Conservation (phyloP, 768 basidiomycete genomes). For the Fomitopsis serialis region DNA sequence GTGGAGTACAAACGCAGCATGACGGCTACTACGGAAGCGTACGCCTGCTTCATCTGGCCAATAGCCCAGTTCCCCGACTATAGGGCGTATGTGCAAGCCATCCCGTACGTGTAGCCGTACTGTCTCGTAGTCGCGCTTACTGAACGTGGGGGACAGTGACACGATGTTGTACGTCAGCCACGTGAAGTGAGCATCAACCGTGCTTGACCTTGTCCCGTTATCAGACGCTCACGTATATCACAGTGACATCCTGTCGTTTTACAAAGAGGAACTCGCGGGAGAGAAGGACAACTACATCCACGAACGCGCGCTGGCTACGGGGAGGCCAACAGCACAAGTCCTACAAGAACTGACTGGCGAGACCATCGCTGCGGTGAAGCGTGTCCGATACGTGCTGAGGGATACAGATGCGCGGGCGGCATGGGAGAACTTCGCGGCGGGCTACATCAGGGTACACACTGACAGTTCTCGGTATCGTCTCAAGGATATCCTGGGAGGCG, state of each 20-base stretch:
- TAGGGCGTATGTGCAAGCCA: slow-evolving; percentile 31
- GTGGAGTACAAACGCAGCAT: slow-evolving; percentile 20
- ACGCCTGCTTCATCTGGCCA: slow-evolving; percentile 30
- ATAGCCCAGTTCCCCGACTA: slow-evolving; percentile 25
- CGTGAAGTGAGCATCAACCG: background rate
- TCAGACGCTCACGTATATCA: background rate
- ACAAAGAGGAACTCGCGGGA: slow-evolving; percentile 13
- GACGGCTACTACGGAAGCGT: slow-evolving; percentile 32
- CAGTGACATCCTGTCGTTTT: slow-evolving; percentile 12
- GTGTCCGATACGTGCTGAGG: slow-evolving; percentile 4
- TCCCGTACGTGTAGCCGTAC: slow-evolving; percentile 26
- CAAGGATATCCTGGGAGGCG: slow-evolving; percentile 3
- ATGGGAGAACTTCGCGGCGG: slow-evolving; percentile 13
- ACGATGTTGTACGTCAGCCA: slow-evolving; percentile 2
- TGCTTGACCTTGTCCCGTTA: background rate
- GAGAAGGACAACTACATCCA: slow-evolving; percentile 14
- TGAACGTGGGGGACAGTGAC: background rate
- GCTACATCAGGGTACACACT: slow-evolving; percentile 15
- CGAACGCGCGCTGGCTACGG: slow-evolving; percentile 8
- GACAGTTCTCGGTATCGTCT: slow-evolving; percentile 6
- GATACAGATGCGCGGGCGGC: slow-evolving; percentile 9
- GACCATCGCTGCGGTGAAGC: slow-evolving; percentile 12
- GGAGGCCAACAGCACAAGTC: background rate
- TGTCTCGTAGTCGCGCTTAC: too few species aligned
- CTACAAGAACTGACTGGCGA: slow-evolving; percentile 12